Evolutionary conservation across 148 eudicot species (phyloP).

Genomic region (Vaccinium corymbosum): DNA sequence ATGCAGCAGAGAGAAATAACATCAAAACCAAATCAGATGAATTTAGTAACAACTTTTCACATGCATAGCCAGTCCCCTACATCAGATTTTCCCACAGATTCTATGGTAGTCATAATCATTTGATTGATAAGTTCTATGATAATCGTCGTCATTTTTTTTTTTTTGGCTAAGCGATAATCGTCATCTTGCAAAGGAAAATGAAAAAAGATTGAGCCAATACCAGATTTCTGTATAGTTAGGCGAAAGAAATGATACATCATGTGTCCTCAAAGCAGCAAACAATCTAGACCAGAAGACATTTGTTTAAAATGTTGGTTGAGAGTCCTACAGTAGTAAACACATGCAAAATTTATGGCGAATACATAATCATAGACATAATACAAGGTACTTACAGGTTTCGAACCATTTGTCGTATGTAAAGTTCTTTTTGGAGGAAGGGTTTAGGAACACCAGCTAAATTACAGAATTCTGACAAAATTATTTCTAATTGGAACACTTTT

Average conservation of each 20-base stretch:
- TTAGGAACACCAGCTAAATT: constrained; percentile 44
- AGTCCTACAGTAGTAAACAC: neutral
- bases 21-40: neutral
- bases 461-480: constrained; percentile 35
- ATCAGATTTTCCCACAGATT: neutral
- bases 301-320: neutral
- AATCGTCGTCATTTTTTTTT: too few relatives aligned
- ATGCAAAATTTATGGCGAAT: constrained; percentile 11
- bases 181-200: neutral
- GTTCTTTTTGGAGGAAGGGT: constrained; percentile 42
- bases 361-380: neutral
- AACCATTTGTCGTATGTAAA: constrained; percentile 26
- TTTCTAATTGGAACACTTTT: constrained; percentile 39
- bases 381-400: constrained; percentile 16
- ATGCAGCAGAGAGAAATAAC: neutral
- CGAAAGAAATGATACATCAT: neutral
- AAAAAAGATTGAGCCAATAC: neutral
- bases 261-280: neutral
- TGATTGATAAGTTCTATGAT: neutral
- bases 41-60: neutral
- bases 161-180: too few relatives aligned
- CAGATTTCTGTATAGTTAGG: neutral
- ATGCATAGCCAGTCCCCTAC: neutral
- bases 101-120: neutral
- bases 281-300: neutral